Conservation (phyloP, 306 rosid genomes). For the Prunus campanulata region DNA sequence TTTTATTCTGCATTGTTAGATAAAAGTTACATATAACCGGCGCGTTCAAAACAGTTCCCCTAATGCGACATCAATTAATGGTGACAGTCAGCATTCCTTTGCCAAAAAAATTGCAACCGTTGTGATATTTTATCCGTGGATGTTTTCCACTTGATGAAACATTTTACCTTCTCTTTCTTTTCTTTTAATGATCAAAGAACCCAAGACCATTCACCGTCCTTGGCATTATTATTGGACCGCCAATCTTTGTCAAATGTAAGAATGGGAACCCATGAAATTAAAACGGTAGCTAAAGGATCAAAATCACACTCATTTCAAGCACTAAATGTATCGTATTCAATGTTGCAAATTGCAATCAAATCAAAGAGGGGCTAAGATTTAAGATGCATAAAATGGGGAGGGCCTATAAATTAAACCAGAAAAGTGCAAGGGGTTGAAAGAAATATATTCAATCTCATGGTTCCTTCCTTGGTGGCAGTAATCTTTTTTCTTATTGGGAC, state of each 20-base stretch:
- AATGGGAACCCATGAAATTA: background rate
- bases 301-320: conserved; percentile 4
- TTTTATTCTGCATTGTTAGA: background rate
- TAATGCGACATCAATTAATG: background rate
- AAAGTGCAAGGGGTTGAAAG: background rate
- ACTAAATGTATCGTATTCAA: conserved; percentile 4
- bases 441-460: conserved; percentile 1
- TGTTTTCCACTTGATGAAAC: too few species aligned
- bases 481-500: conserved; percentile 20
- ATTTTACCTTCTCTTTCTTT: background rate
- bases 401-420: background rate
- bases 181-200: background rate
- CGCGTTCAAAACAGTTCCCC: background rate
- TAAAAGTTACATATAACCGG: background rate
- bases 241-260: background rate
- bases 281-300: conserved; percentile 2
- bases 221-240: conserved; percentile 7
- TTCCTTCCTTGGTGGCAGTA: conserved; percentile 12
- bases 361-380: background rate
- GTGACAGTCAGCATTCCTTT: background rate
- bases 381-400: background rate
- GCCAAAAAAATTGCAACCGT: background rate
- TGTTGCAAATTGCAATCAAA: background rate
- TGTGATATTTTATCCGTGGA: background rate
- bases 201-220: background rate